Conservation (phyloP, 2,329 filamentous ascomycete species). For the Ilyonectria sp. region DNA sequence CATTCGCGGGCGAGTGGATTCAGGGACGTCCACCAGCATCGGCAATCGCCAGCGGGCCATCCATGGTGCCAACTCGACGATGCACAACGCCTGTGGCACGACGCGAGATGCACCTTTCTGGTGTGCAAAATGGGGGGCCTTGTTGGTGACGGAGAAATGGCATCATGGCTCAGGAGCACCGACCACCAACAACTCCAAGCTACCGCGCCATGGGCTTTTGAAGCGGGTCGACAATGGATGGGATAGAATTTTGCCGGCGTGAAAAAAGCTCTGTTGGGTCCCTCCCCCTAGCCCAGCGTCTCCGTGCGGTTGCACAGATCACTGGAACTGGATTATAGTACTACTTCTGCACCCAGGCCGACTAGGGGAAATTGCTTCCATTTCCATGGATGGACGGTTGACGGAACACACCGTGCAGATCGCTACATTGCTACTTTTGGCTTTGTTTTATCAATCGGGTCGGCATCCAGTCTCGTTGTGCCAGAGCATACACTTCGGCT, state of each 20-base stretch:
- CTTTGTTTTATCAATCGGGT: slow-evolving; percentile 8
- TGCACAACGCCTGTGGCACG: background rate
- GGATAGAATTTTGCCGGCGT: slow-evolving; percentile 8
- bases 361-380: slow-evolving; percentile 25
- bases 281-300: slow-evolving; percentile 15
- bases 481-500: background rate
- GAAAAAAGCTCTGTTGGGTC: slow-evolving; percentile 6
- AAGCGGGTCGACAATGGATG: slow-evolving; percentile 16
- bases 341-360: slow-evolving; percentile 4
- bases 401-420: slow-evolving; percentile 23
- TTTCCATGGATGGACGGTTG: slow-evolving; percentile 2
- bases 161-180: background rate
- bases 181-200: slow-evolving; percentile 10
- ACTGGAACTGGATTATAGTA: background rate
- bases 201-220: slow-evolving; percentile 9
- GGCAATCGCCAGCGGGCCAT: slow-evolving; percentile 3
- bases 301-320: slow-evolving; percentile 6
- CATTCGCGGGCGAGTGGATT: slow-evolving; percentile 1
- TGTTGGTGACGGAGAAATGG: background rate
- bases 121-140: background rate
- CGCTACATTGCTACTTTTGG: slow-evolving; percentile 7
- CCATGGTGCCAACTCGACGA: background rate
- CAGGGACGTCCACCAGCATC: background rate
- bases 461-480: slow-evolving; percentile 1
- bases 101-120: background rate